Evolutionary conservation across 2,329 filamentous ascomycete species (phyloP).

Genomic region (Paradendryphiella salina): DNA sequence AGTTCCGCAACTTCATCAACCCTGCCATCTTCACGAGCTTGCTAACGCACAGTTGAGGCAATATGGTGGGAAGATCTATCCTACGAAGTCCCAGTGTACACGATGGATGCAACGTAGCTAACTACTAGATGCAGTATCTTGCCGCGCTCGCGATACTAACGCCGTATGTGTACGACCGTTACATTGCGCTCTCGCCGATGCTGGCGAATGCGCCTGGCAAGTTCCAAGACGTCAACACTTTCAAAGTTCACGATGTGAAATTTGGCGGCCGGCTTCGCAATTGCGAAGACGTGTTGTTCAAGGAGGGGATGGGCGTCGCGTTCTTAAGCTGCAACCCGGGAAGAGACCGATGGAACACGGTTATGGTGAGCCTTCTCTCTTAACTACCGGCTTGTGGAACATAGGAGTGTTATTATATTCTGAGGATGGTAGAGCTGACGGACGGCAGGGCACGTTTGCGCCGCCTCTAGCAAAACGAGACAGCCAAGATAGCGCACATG

Average conservation of each 20-base stretch:
- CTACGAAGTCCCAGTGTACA: background rate
- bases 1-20: background rate
- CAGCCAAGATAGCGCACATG: constrained; percentile 26
- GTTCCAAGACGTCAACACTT: constrained; percentile 24
- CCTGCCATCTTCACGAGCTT: background rate
- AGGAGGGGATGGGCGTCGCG: constrained; percentile 43
- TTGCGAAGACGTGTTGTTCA: constrained; percentile 51
- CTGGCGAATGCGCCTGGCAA: constrained; percentile 27
- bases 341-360: constrained; percentile 52
- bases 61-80: constrained; percentile 7
- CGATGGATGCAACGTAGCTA: background rate
- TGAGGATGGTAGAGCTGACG: background rate
- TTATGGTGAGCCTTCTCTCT: constrained; percentile 46
- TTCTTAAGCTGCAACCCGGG: constrained; percentile 51
- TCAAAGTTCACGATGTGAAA: constrained; percentile 38
- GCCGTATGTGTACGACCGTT: constrained; percentile 39
- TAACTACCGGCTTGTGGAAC: no score
- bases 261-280: constrained; percentile 47
- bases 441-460: constrained; percentile 37
- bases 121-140: constrained; percentile 12
- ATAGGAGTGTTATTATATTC: background rate
- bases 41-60: background rate
- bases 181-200: constrained; percentile 21
- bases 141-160: constrained; percentile 17
- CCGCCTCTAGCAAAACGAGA: constrained; percentile 11